A percentile compares a stretch with the other conserved stretches of the same genome.
These are phyloP conservation scores for Tulasnella sp. DNA, from an alignment of 768 basidiomycete genomes.

Conservation along the genomic window DNA sequence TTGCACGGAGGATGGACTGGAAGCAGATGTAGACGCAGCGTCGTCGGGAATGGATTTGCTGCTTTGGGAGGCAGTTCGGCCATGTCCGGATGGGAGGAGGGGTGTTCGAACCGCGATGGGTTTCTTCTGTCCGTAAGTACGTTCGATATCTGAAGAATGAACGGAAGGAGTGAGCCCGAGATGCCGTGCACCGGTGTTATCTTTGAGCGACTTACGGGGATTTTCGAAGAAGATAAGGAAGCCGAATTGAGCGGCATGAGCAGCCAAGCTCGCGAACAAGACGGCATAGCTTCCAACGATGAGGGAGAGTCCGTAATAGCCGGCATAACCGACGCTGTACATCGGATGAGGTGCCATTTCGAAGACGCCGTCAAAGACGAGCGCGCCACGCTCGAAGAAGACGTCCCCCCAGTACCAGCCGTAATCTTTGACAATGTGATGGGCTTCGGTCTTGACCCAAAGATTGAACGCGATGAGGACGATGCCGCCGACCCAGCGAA, in stretches of 20 bases:
- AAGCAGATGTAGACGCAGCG: not conserved
- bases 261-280: slow-evolving; percentile 84
- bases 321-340: slow-evolving; percentile 94
- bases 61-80: not conserved
- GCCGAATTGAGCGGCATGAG: slow-evolving; percentile 91
- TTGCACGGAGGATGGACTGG: not conserved
- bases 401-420: slow-evolving; percentile 97
- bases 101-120: slow-evolving; percentile 79
- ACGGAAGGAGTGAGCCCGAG: not conserved
- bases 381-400: slow-evolving; percentile 83
- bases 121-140: slow-evolving; percentile 87
- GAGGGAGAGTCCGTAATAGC: slow-evolving; percentile 91
- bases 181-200: too few relatives aligned
- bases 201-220: slow-evolving; percentile 62
- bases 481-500: slow-evolving; percentile 84
- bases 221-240: slow-evolving; percentile 96
- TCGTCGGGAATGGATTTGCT: not conserved
- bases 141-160: slow-evolving; percentile 63
- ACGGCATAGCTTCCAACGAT: slow-evolving; percentile 83
- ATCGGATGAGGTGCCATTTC: slow-evolving; percentile 89
- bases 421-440: slow-evolving; percentile 94
- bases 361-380: slow-evolving; percentile 97
- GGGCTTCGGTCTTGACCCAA: slow-evolving; percentile 98
- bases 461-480: slow-evolving; percentile 87
- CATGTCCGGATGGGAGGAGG: slow-evolving; percentile 12